phyloP scores from a whole-genome alignment of 2,329 filamentous ascomycete genomes.

The Hymenoscyphus infarciens region DNA sequence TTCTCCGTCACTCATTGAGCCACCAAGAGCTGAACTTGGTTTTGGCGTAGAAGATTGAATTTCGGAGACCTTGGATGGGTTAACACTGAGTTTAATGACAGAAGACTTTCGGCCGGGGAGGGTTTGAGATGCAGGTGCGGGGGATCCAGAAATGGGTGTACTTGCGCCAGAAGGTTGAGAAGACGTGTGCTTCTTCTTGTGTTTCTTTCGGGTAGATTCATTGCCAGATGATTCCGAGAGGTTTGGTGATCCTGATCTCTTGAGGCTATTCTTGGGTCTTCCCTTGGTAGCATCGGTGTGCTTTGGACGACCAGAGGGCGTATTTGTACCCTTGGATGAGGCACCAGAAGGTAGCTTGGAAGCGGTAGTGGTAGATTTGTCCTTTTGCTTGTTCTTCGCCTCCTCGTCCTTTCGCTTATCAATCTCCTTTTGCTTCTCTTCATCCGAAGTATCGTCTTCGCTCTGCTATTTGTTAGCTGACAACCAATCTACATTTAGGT shows the following conservation, averaged over 20 bases:
- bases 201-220: constrained; percentile 80
- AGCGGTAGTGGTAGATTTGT: background rate
- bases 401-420: constrained; percentile 59
- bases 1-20: constrained; percentile 69
- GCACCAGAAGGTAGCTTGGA: constrained; percentile 44
- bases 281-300: constrained; percentile 50
- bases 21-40: constrained; percentile 40
- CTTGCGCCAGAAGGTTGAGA: constrained; percentile 51
- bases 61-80: constrained; percentile 32
- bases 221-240: constrained; percentile 85
- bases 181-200: constrained; percentile 61
- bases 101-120: constrained; percentile 32
- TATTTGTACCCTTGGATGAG: constrained; percentile 68
- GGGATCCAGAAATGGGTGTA: constrained; percentile 49
- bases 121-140: constrained; percentile 26
- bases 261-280: constrained; percentile 54
- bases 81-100: constrained; percentile 30
- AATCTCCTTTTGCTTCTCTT: constrained; percentile 60
- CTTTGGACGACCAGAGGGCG: constrained; percentile 57
- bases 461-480: constrained; percentile 40
- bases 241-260: constrained; percentile 82
- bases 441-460: constrained; percentile 48
- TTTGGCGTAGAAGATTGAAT: constrained; percentile 30
- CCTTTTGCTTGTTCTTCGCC: constrained; percentile 45
- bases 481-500: constrained; percentile 14